phyloP scores from a whole-genome alignment of 2,329 filamentous ascomycete species.

The Hymenoscyphus scutula region DNA sequence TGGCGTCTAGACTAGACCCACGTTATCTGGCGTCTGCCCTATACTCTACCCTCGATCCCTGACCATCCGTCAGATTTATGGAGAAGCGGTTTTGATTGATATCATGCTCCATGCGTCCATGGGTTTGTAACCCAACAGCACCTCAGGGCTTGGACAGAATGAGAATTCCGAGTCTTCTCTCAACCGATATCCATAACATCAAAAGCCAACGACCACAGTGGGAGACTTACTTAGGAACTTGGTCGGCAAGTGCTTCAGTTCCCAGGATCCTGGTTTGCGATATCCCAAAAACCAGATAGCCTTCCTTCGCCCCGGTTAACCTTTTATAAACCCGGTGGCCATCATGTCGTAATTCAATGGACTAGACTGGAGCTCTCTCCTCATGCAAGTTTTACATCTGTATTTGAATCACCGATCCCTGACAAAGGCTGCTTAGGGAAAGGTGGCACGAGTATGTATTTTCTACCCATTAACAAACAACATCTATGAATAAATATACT shows the following conservation, averaged over 20 bases:
- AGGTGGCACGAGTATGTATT: neutral
- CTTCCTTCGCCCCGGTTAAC: neutral
- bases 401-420: neutral
- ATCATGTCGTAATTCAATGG: neutral
- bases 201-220: neutral
- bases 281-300: neutral
- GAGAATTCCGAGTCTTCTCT: neutral
- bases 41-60: neutral
- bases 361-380: too few species aligned
- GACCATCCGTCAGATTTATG: slow-evolving; percentile 1
- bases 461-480: neutral
- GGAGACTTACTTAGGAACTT: neutral
- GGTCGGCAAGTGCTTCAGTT: neutral
- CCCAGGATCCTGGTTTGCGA: neutral
- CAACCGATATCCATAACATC: neutral
- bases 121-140: neutral
- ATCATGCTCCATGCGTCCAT: neutral
- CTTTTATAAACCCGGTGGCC: neutral
- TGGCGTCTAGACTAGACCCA: neutral
- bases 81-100: neutral
- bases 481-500: slow-evolving; percentile 10
- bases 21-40: neutral
- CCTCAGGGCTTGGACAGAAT: neutral
- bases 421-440: neutral
- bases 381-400: too few species aligned